phyloP scores from a whole-genome alignment of 2,329 filamentous ascomycete species.

The Sporothrix globosa region DNA sequence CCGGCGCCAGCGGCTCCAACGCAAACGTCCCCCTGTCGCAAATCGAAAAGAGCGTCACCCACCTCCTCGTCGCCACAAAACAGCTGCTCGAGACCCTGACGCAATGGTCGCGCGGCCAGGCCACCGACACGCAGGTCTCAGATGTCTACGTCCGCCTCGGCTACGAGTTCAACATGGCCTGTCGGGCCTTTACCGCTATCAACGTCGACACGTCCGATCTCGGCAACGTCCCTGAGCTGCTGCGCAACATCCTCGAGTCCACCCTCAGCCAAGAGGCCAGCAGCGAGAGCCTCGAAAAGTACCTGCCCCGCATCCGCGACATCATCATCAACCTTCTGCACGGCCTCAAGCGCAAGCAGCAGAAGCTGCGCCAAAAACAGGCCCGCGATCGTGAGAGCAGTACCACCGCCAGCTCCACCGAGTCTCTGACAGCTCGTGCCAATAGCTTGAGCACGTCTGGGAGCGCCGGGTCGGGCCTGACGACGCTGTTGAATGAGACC shows the following conservation, averaged over 20 bases:
- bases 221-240: constrained; percentile 88
- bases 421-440: constrained; percentile 37
- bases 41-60: constrained; percentile 98
- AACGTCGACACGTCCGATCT: constrained; percentile 94
- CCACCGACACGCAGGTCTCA: constrained; percentile 92
- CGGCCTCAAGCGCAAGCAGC: constrained; percentile 95
- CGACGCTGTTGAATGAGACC: constrained; percentile 63
- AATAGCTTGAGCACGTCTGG: constrained; percentile 63
- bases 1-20: constrained; percentile 45
- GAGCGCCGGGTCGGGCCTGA: constrained; percentile 61
- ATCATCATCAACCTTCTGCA: constrained; percentile 98
- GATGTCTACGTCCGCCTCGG: constrained; percentile 97
- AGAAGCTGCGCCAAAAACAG: constrained; percentile 73
- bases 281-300: constrained; percentile 88
- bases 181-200: constrained; percentile 93
- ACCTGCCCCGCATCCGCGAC: constrained; percentile 90
- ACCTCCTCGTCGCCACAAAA: constrained; percentile 95
- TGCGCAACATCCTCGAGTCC: constrained; percentile 89
- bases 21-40: constrained; percentile 74
- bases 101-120: constrained; percentile 91
- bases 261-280: constrained; percentile 96
- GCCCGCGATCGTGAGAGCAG: constrained; percentile 63
- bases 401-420: constrained; percentile 52
- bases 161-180: constrained; percentile 99
- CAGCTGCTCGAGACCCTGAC: constrained; percentile 96